Base-by-base conservation (phyloP, 208 protist species). In the Vickermania spadyakhi region DNA sequence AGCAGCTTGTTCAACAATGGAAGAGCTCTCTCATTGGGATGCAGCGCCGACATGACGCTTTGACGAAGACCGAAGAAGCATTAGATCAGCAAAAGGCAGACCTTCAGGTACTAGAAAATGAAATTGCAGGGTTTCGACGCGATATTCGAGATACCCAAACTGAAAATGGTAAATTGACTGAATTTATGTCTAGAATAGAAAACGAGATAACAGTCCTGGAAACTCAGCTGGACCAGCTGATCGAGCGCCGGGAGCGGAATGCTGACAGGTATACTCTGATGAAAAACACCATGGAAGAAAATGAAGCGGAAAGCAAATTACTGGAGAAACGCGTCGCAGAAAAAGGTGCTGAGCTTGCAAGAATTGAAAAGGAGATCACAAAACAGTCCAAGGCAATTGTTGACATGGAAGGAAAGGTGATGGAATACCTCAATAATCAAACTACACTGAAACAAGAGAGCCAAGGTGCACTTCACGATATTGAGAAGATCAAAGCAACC, bases 1-100 rank as follows among this genome's bases (percentile, higher is more conserved):
- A 97, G 75, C 88, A 97, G 59, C 79, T 98, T 11, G 71, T 97
- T 1, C 84, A 97, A 71, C 89, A 97, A 66, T 98, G 93, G 93
- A 89, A 93, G 58, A 95, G 80, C 61, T 93, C 84, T 31, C 69
- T 97, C 26, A 81, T 97, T 25, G 96, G 91, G 3, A 96, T 97
- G 83, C 89, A 97, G 66, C 77, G 93, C n/a, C 77, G 94, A 18
- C 93, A 97, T 60, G 92, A 97, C 56, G 92, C 91, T 3, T 72
- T 97, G 52, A 80, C 83, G 60, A 96, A 87, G 54, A 94, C 91
- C 2, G 95, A 98, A 70, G 82, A 96, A 42, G 93, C 91, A 5
- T 71, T 98, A 25, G 67, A 89, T 50, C 71, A 91, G 66, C 94
- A 98, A 69, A 88, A 93, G 56, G 91, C 96, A 62, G 77, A 96